Evolutionary conservation across 192 early-diverging fungal species (phyloP).

Genomic region (Entomortierella beljakovae): DNA sequence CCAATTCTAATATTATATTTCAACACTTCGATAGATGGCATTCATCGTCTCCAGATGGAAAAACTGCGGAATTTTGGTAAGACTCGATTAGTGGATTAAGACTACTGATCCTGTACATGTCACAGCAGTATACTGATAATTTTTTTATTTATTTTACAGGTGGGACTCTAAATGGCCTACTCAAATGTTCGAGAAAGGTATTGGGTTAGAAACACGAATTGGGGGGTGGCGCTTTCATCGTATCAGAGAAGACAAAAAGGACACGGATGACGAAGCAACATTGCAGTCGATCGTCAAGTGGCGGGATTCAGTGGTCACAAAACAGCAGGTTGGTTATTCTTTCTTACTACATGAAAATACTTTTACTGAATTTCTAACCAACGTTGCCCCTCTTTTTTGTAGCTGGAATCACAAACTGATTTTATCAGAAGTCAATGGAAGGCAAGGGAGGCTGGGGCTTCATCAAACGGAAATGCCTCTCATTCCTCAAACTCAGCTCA

Average conservation of each 20-base stretch:
- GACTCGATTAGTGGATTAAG: no score
- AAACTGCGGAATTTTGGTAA: constrained; percentile 62
- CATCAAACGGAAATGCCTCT: constrained; percentile 22
- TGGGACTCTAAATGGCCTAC: constrained; percentile 64
- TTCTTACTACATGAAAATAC: neutral
- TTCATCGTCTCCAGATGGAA: constrained; percentile 58
- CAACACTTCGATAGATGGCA: constrained; percentile 57
- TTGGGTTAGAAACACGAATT: constrained; percentile 56
- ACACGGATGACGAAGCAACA: constrained; percentile 64
- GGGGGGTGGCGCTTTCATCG: constrained; percentile 68
- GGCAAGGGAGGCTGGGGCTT: constrained; percentile 32
- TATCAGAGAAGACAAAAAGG: constrained; percentile 70
- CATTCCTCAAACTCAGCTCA: constrained; percentile 14
- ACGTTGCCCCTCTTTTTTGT: neutral
- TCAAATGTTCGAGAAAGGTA: constrained; percentile 64
- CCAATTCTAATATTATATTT: no score
- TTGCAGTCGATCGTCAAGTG: constrained; percentile 58
- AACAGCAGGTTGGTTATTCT: constrained; percentile 51
- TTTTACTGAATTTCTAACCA: neutral
- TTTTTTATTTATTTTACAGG: constrained; percentile 28
- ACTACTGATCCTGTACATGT: no score
- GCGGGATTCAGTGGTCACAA: constrained; percentile 63
- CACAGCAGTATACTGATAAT: no score
- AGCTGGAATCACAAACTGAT: constrained; percentile 42
- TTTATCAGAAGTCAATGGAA: constrained; percentile 51